phyloP scores from a whole-genome alignment of 441 rosid species.

The California macrophylla region DNA sequence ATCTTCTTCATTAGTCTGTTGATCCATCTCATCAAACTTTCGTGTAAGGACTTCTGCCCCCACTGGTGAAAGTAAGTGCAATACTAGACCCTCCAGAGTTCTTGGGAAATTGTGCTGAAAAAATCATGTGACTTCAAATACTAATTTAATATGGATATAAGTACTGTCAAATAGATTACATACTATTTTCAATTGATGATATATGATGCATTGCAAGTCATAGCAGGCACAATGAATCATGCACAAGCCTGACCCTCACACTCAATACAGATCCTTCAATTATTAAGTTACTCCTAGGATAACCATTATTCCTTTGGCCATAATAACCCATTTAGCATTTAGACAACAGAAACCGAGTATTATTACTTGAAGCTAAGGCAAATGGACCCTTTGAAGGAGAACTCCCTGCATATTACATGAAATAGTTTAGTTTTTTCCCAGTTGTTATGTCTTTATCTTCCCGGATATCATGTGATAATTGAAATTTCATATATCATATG shows the following conservation, averaged over 20 bases:
- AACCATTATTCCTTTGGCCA: background rate
- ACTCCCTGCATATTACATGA: background rate
- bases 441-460: background rate
- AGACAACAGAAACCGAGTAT: background rate
- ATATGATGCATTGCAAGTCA: background rate
- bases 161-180: background rate
- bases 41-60: conserved; percentile 76
- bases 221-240: background rate
- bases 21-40: conserved; percentile 77
- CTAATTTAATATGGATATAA: background rate
- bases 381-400: background rate
- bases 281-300: background rate
- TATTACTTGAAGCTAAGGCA: background rate
- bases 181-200: background rate
- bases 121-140: background rate
- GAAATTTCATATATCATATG: background rate
- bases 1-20: conserved; percentile 47
- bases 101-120: conserved; percentile 74
- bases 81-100: conserved; percentile 69
- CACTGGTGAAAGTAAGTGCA: conserved; percentile 72
- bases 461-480: background rate
- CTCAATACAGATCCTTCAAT: background rate
- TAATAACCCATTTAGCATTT: background rate
- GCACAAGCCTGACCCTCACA: background rate
- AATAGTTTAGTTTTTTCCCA: background rate